Conservation (phyloP, 1,284 basidiomycete species). For the Pyrrhoderma lamaoense region DNA sequence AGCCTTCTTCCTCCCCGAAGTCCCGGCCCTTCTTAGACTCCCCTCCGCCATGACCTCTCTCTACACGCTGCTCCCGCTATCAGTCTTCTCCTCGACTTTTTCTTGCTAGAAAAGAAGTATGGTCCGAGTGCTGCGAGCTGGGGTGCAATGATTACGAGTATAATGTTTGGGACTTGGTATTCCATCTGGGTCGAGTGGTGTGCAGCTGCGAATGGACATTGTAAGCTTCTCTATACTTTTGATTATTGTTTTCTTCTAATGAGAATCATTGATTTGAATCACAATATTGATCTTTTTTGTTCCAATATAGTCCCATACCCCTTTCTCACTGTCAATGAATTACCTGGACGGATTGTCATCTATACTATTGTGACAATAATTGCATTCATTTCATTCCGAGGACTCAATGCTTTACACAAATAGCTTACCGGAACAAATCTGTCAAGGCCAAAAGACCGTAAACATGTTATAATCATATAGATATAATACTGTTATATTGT, state of each 20-base stretch:
- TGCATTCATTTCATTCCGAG: conserved; percentile 50
- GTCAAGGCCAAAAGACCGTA: not conserved
- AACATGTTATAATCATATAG: not conserved
- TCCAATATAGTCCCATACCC: conserved; percentile 88
- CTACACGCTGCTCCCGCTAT: conserved; percentile 62
- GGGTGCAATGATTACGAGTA: conserved; percentile 39
- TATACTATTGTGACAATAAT: conserved; percentile 48
- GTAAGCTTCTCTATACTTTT: conserved; percentile 36
- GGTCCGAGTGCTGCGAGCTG: conserved; percentile 34
- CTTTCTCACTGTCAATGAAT: conserved; percentile 59
- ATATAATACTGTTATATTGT: too few relatives aligned
- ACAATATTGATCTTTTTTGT: not conserved
- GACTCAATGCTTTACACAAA: conserved; percentile 41
- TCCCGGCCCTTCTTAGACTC: conserved; percentile 40
- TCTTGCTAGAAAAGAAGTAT: conserved; percentile 59
- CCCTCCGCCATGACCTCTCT: conserved; percentile 55
- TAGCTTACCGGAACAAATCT: not conserved
- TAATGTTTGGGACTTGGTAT: conserved; percentile 46
- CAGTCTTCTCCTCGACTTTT: conserved; percentile 62
- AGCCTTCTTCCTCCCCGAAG: conserved; percentile 31
- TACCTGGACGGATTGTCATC: conserved; percentile 48
- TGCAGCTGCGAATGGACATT: conserved; percentile 52
- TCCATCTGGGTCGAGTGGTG: conserved; percentile 63
- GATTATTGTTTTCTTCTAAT: not conserved
- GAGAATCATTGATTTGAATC: not conserved